Evolutionary conservation across 2,329 filamentous ascomycete genomes (phyloP), one percentile per base, ranked within the genome.

Genomic region (Coleophoma crateriformis): DNA sequence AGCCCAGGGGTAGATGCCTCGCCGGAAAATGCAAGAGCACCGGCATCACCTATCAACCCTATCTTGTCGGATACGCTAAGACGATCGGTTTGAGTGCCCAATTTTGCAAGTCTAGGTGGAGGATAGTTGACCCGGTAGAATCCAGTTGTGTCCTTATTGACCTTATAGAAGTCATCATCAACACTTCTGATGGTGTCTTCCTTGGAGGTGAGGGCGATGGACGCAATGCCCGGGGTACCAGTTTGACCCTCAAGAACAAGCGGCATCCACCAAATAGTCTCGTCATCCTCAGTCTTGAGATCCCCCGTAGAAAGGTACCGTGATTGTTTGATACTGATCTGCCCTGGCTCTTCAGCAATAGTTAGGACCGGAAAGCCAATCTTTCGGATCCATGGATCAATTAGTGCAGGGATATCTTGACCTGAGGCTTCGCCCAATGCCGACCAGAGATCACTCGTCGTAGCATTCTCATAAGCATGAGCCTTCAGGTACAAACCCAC

Each of bases 41-140:
- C 87, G 17, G 92, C 90, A 61, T 96, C 95, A 53, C 89, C 90
- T 51, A 96, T 82, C 47, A 96, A 81, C 38, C 90, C 89, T 60
- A 97, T 96, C 74, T 94, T 95, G 71, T 99, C 94, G 65, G 92
- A 83, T 6, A 87, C 84, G 55, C 78, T 88, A 20, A 99, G 77
- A 58, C 84, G 83, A 58, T 88, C 78, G 14, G 90, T 84, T 59
- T 88, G 84, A 47, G 82, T 79, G 50, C 88, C 87, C 20, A 99
- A 82, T 70, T 90, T 90, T 37, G 80, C 81, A 38, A 99, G 78
- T 44, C 92, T 84, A 55, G 82, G 76, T n/a, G 89, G 84, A 5
- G 94, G 90, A 64, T 97, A 95, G 70, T 95, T 96, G 45, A 92
- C 94, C 53, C 91, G 82, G 72, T 95, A 97, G 70, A 88, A 96